A percentile compares a stretch with the other conserved stretches of the same genome.
Evolutionary conservation across 2,329 filamentous ascomycete genomes (phyloP).

Genomic region (Alternaria angustiovoidea): DNA sequence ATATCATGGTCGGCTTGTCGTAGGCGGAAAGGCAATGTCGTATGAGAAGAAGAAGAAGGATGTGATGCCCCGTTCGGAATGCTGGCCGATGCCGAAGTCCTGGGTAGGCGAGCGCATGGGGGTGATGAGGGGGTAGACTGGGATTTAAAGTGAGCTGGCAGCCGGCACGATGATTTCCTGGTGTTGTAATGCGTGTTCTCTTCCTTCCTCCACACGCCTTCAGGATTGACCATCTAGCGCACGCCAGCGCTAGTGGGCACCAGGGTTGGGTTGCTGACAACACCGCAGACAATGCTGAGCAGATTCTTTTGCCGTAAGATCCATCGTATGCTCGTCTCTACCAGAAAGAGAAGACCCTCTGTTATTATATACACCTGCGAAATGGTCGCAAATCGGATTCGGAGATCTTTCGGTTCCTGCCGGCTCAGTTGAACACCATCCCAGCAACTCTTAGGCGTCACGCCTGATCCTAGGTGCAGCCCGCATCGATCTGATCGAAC

Average conservation of each 20-base stretch:
- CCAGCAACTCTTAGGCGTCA: not conserved
- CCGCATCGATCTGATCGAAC: not conserved
- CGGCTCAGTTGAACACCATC: not conserved
- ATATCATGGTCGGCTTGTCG: constrained; percentile 2
- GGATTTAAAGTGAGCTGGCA: constrained; percentile 13
- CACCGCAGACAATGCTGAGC: not conserved
- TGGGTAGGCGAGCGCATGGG: constrained; percentile 3
- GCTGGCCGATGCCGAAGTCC: constrained; percentile 13
- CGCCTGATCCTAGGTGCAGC: not conserved
- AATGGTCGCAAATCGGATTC: not conserved
- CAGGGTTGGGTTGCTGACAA: not conserved
- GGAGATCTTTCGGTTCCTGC: not conserved
- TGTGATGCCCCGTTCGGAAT: constrained; percentile 10
- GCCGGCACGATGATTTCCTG: not conserved
- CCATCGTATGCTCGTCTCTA: not conserved
- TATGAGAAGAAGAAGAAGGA: constrained; percentile 1
- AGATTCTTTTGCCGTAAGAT: not conserved
- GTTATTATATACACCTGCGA: not conserved
- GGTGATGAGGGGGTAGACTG: not conserved
- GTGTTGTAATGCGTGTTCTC: not conserved
- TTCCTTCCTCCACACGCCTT: not conserved
- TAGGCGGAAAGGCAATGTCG: constrained; percentile 2
- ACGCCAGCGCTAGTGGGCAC: constrained; percentile 1
- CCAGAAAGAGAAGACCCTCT: not conserved
- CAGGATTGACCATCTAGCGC: not conserved